Percentiles rank a stretch among this genome's conserved stretches.
Evolutionary conservation across 345 rosid genomes (phyloP).

Genomic region (Lagerstroemia speciosa): DNA sequence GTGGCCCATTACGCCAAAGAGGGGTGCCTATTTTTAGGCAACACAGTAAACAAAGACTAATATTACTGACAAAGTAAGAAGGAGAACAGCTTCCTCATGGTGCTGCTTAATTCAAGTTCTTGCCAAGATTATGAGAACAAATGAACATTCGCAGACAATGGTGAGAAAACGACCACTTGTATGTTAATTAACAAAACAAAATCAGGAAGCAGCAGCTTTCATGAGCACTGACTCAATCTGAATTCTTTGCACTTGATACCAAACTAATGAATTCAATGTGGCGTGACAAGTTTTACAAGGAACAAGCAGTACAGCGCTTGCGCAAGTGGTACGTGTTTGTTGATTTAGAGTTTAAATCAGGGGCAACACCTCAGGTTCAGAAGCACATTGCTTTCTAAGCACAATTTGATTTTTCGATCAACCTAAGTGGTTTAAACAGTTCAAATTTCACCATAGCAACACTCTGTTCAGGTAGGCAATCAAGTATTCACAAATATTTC

Average conservation of each 20-base stretch:
- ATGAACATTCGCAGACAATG: neutral
- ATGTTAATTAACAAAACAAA: neutral
- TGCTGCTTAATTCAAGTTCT: neutral
- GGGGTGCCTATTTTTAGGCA: slow-evolving; percentile 62
- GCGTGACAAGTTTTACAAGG: neutral
- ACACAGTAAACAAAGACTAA: neutral
- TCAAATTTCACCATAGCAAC: neutral
- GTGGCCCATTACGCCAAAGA: slow-evolving; percentile 96
- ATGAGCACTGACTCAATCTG: neutral
- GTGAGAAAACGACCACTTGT: neutral
- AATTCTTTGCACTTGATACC: neutral
- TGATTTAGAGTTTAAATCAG: no score
- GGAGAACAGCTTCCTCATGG: neutral
- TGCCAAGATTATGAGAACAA: neutral
- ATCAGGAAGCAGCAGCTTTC: neutral
- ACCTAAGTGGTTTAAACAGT: neutral
- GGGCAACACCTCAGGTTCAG: no score
- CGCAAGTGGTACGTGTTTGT: no score
- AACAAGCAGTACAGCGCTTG: neutral
- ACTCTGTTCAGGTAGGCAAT: neutral
- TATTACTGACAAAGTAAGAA: neutral
- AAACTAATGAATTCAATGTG: neutral
- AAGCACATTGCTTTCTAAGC: neutral
- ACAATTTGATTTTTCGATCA: neutral
- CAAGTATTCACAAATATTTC: no score